Base-by-base conservation (phyloP, 345 rosid genomes). In the Abelmoschus esculentus region DNA sequence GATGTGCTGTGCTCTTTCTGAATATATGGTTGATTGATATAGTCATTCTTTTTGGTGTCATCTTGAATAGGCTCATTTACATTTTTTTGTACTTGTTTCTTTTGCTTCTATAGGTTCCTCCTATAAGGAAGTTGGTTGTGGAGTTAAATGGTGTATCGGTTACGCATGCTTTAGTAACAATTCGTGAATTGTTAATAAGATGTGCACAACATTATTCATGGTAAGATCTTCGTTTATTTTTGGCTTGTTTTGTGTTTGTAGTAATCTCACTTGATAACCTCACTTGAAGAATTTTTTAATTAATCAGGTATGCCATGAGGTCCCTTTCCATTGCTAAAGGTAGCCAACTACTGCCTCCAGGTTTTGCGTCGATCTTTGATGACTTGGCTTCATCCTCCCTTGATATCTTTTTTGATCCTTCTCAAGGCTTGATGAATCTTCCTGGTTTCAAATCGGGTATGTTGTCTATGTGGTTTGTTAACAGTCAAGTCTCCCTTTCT, bases 361-460 rank as follows among this genome's bases (percentile, higher is more conserved):
- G 83, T 78, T 90, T 90, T 60, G 85, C 89, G 50, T 90, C 97
- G 54, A 87, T 90, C 69, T 93, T 93, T 80, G 96, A 90, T 80
- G 98, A 90, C 82, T 76, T 86, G 78, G 78, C 97, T 72, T 90
- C 93, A 28, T 93, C 97, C 73, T 93, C 97, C 71, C 95, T 93
- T 71, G 96, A 90, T 74, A 89, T 91, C 76, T 90, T 89, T 80
- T 93, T 93, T 75, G 97, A 93, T 80, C 98, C 96, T 78, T 93
- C 97, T 67, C 83, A 77, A 34, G 91, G 85, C 44, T 80, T 86
- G 75, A 72, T 87, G 81, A 88, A 83, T 79, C 83, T 90, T 75
- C 96, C 96, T 56, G 97, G 98, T 60, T 40, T 90, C 68, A 87
- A 96, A 64, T 69, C 82, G 68, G 97, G 98, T 93, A 88, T 60